Evolutionary conservation across 805 yeast species (phyloP).

Genomic region (Saturnispora mendoncae): DNA sequence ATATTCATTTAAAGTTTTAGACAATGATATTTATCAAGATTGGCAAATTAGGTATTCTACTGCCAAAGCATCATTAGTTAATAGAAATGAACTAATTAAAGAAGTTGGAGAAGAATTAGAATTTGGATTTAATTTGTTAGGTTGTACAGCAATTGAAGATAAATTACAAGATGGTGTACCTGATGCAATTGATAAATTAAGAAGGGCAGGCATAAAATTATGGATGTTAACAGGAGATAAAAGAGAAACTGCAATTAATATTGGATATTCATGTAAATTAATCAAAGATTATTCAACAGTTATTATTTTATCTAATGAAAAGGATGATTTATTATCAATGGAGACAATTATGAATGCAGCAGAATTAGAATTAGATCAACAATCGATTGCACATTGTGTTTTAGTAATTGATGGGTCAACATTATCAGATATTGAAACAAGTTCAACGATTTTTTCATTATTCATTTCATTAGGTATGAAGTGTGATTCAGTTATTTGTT

Average conservation of each 20-base stretch:
- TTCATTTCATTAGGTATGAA: constrained; percentile 80
- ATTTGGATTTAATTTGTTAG: constrained; percentile 55
- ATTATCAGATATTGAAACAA: constrained; percentile 60
- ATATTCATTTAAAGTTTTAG: constrained; percentile 71
- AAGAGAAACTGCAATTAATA: constrained; percentile 94
- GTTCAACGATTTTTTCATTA: constrained; percentile 59
- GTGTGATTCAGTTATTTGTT: constrained; percentile 86
- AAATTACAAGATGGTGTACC: constrained; percentile 96
- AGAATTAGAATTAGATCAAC: constrained; percentile 59
- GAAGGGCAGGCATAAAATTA: constrained; percentile 87
- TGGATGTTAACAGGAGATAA: constrained; percentile 99
- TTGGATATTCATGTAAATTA: constrained; percentile 88
- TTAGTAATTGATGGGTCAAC: constrained; percentile 94
- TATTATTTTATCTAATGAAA: constrained; percentile 44
- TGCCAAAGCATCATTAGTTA: constrained; percentile 68
- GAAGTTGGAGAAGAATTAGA: constrained; percentile 68
- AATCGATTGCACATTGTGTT: constrained; percentile 86
- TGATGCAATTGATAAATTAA: constrained; percentile 82
- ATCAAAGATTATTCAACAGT: constrained; percentile 91
- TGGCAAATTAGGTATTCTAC: constrained; percentile 64
- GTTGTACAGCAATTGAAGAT: constrained; percentile 97
- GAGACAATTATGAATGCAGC: constrained; percentile 63
- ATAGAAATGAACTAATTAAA: constrained; percentile 62
- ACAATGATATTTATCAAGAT: constrained; percentile 42
- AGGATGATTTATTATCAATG: constrained; percentile 5